Conservation (phyloP, 345 rosid species). For the Punica granatum region DNA sequence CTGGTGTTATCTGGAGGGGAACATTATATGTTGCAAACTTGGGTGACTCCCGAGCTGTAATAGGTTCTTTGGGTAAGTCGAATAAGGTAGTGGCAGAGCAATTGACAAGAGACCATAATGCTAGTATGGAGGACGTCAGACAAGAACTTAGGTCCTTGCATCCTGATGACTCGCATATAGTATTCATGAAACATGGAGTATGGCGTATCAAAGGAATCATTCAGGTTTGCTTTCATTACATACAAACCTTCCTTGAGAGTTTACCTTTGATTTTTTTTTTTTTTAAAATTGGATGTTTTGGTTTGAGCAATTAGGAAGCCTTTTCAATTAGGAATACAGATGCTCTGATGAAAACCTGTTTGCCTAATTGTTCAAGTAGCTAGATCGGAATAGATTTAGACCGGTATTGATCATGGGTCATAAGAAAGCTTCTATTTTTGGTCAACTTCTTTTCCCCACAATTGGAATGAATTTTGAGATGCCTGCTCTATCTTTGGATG, state of each 20-base stretch:
- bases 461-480: neutral
- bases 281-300: neutral
- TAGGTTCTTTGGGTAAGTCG: conserved; percentile 51
- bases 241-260: neutral
- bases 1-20: conserved; percentile 80
- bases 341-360: neutral
- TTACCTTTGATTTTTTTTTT: neutral
- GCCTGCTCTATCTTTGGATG: neutral
- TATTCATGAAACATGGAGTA: conserved; percentile 77
- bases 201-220: conserved; percentile 99
- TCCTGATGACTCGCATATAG: conserved; percentile 80
- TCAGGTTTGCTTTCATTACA: conserved; percentile 49
- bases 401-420: neutral
- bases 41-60: conserved; percentile 94
- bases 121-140: conserved; percentile 80
- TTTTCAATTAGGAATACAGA: neutral
- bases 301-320: neutral
- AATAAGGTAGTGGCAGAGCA: conserved; percentile 80
- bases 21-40: conserved; percentile 74
- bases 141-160: conserved; percentile 77
- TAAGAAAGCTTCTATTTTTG: neutral
- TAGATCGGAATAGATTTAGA: neutral
- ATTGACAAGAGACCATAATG: conserved; percentile 80
- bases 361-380: neutral
- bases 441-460: neutral